Conservation (phyloP, 192 early-diverging fungal species). For the Coemansia sp. region DNA sequence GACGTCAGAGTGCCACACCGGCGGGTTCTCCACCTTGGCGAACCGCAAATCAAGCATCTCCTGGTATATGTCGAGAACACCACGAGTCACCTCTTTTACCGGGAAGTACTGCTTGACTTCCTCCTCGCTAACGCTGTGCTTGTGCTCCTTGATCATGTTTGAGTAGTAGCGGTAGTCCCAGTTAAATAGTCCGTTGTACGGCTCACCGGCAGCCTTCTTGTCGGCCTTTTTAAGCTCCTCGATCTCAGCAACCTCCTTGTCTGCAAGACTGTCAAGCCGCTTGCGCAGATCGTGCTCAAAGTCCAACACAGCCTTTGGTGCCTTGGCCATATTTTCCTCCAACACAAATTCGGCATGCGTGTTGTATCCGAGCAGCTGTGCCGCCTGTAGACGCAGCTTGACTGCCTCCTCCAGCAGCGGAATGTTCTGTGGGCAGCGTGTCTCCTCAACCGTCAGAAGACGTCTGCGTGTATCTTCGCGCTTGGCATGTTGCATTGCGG, state of each 20-base stretch:
- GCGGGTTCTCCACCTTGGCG: constrained; percentile 57
- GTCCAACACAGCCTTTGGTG: constrained; percentile 57
- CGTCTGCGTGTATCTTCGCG: constrained; percentile 54
- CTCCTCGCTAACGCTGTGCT: constrained; percentile 72
- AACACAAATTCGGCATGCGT: constrained; percentile 69
- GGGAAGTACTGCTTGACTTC: constrained; percentile 75
- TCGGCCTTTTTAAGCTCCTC: constrained; percentile 62
- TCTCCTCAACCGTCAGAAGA: constrained; percentile 49
- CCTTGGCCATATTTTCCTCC: constrained; percentile 81
- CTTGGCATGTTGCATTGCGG: constrained; percentile 53
- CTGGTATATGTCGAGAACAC: constrained; percentile 73
- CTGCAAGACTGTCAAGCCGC: constrained; percentile 57
- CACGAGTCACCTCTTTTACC: constrained; percentile 63
- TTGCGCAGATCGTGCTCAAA: constrained; percentile 65
- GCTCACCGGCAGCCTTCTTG: constrained; percentile 41
- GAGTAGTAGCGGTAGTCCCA: constrained; percentile 80
- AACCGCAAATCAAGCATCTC: constrained; percentile 68
- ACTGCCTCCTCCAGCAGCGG: constrained; percentile 60
- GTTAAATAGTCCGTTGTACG: constrained; percentile 61
- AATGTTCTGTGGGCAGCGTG: constrained; percentile 63
- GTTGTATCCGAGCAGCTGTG: constrained; percentile 66
- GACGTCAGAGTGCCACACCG: constrained; percentile 78
- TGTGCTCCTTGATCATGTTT: constrained; percentile 65
- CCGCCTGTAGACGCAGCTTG: constrained; percentile 52
- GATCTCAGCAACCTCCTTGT: constrained; percentile 64